Conservation (phyloP, 2,329 filamentous ascomycete species). For the Clarireedia hainanense region DNA sequence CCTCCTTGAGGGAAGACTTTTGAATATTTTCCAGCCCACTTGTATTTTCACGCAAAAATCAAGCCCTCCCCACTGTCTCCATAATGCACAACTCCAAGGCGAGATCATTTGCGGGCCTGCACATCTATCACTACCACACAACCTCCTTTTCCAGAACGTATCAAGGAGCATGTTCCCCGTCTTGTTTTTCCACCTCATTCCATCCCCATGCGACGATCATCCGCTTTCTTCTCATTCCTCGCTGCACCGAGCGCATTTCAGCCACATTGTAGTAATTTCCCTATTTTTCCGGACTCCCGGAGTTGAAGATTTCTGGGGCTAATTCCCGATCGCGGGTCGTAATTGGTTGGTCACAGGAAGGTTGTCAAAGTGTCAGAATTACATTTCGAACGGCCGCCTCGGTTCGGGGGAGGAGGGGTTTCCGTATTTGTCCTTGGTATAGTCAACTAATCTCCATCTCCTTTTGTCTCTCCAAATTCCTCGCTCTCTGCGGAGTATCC, state of each 20-base stretch:
- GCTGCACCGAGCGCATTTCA: neutral
- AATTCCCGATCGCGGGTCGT: no score
- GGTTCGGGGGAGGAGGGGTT: no score
- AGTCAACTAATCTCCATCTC: no score
- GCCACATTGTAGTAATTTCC: neutral
- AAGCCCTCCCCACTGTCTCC: no score
- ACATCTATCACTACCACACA: neutral
- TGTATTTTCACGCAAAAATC: no score
- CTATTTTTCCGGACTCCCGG: neutral
- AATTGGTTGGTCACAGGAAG: no score
- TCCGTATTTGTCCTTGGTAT: no score
- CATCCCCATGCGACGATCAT: slow-evolving; percentile 8
- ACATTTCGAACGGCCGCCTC: no score
- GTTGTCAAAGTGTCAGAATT: no score
- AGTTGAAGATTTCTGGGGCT: neutral
- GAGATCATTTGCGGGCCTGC: neutral
- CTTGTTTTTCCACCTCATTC: neutral
- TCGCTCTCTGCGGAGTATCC: no score
- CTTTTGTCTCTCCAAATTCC: no score
- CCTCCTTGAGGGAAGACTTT: neutral
- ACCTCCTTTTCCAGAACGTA: slow-evolving; percentile 2
- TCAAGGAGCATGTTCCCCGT: neutral
- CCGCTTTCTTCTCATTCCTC: neutral
- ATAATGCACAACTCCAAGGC: neutral
- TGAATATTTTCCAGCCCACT: neutral